Conservation (phyloP, 306 rosid genomes). For the Inga laurina region DNA sequence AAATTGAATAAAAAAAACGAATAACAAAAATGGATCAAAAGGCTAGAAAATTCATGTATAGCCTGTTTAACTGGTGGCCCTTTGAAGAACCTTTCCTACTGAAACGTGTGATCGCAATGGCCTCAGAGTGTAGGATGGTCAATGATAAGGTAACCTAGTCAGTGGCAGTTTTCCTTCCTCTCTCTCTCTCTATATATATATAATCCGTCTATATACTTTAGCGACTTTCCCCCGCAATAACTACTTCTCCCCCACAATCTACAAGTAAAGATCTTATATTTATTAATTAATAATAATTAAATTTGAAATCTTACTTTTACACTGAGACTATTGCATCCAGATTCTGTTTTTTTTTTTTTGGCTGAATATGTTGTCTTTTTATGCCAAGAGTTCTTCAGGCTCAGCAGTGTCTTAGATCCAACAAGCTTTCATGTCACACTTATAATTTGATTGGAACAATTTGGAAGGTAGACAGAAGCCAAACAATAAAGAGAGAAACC, state of each 20-base stretch:
- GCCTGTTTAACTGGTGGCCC: constrained; percentile 30
- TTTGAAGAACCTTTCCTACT: constrained; percentile 38
- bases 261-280: background rate
- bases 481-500: background rate
- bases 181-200: too few relatives aligned
- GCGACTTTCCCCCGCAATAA: background rate
- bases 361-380: background rate
- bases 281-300: background rate
- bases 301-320: background rate
- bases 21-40: background rate
- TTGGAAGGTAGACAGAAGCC: background rate
- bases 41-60: background rate
- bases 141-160: constrained; percentile 1
- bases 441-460: background rate
- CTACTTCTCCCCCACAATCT: background rate
- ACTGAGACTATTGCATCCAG: background rate
- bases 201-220: background rate
- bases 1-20: background rate
- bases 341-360: background rate
- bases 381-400: background rate
- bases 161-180: background rate
- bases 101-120: constrained; percentile 26
- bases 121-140: background rate
- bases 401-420: background rate
- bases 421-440: background rate